phyloP scores from a whole-genome alignment of 2,329 filamentous ascomycete genomes.

The Nothomitra cinnamomea region DNA sequence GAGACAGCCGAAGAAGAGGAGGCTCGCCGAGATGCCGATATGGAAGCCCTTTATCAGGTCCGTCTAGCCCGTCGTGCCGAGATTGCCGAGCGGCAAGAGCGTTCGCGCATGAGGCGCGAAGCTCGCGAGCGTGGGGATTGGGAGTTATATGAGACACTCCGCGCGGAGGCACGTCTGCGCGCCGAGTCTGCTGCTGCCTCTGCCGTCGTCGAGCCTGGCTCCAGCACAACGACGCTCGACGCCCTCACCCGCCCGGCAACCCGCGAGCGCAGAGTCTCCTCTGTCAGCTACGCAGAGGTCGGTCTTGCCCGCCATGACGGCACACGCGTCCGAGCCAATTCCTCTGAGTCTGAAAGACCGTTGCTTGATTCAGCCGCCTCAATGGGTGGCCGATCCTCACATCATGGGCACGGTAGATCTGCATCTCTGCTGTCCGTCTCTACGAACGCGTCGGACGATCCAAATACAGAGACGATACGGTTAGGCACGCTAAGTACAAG shows the following conservation, averaged over 20 bases:
- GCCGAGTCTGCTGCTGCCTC: conserved; percentile 30
- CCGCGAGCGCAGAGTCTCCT: conserved; percentile 44
- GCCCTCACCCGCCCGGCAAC: conserved; percentile 33
- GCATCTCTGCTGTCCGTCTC: conserved; percentile 4
- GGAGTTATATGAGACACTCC: conserved; percentile 48
- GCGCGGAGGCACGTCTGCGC: conserved; percentile 32
- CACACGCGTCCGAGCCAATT: conserved; percentile 55
- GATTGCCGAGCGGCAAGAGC: conserved; percentile 58
- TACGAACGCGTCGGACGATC: not conserved
- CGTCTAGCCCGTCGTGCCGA: conserved; percentile 60
- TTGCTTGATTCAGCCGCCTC: conserved; percentile 4
- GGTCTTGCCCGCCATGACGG: conserved; percentile 65
- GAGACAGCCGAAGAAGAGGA: conserved; percentile 68
- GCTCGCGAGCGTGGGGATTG: conserved; percentile 55
- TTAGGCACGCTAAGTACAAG: not conserved
- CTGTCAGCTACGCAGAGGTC: conserved; percentile 59
- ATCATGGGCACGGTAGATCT: not conserved
- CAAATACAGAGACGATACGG: not conserved
- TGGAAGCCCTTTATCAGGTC: conserved; percentile 86
- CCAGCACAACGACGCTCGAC: conserved; percentile 15
- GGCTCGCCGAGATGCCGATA: conserved; percentile 64
- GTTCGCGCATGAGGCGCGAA: conserved; percentile 51
- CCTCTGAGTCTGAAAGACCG: conserved; percentile 49
- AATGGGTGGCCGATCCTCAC: not conserved
- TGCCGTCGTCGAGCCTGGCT: conserved; percentile 25